phyloP scores from a whole-genome alignment of 805 yeast species.

The Pichia phayaonensis region DNA sequence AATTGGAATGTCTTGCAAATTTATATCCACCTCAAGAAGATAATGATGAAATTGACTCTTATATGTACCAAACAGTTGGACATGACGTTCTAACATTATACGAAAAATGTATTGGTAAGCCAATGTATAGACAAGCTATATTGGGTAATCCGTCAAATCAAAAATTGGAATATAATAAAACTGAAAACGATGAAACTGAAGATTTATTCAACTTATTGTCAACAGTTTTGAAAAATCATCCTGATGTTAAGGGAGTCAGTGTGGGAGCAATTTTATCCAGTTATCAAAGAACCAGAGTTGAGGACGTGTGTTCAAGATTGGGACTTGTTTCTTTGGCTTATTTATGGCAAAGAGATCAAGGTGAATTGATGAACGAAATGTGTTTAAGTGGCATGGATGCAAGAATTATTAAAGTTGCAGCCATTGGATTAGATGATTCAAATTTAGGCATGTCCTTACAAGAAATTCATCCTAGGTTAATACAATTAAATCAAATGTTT shows the following conservation, averaged over 20 bases:
- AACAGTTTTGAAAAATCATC: conserved; percentile 43
- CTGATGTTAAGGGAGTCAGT: conserved; percentile 77
- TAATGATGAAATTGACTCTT: conserved; percentile 78
- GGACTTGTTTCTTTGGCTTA: conserved; percentile 65
- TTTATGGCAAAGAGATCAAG: conserved; percentile 87
- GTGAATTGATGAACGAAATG: conserved; percentile 77
- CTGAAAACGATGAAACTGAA: conserved; percentile 79
- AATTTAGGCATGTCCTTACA: conserved; percentile 66
- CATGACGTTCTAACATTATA: conserved; percentile 66
- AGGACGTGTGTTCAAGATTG: conserved; percentile 73
- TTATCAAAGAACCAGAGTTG: conserved; percentile 93
- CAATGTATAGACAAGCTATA: conserved; percentile 66
- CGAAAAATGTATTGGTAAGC: conserved; percentile 65
- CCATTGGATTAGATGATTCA: conserved; percentile 61
- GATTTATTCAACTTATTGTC: conserved; percentile 55
- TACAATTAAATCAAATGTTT: conserved; percentile 49
- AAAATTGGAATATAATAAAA: conserved; percentile 58
- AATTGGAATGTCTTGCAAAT: conserved; percentile 78
- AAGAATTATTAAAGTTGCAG: conserved; percentile 85
- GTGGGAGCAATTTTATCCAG: conserved; percentile 95
- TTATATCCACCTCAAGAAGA: conserved; percentile 48
- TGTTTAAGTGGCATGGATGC: conserved; percentile 64
- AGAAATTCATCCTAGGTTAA: conserved; percentile 52
- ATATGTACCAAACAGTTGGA: conserved; percentile 98
- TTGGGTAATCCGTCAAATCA: conserved; percentile 56